These are phyloP conservation scores for Plasmopara halstedii DNA, from an alignment of 352 stramenopile species.

Conservation along the genomic window DNA sequence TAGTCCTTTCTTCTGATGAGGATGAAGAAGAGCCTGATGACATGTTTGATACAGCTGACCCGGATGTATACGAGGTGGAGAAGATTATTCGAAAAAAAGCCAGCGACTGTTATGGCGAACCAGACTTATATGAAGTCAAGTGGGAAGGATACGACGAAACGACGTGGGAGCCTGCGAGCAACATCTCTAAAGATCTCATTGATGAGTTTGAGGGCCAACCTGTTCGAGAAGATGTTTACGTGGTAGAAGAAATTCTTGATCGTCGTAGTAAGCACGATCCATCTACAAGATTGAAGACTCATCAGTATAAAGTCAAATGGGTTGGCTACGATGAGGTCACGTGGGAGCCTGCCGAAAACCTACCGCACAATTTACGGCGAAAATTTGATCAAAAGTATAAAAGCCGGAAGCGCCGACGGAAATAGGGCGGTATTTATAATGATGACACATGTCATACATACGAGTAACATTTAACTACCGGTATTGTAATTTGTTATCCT, in stretches of 20 bases:
- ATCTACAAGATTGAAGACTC: conserved; percentile 55
- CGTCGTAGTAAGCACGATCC: conserved; percentile 58
- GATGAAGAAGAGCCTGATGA: conserved; percentile 68
- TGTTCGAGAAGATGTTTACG: conserved; percentile 71
- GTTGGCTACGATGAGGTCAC: conserved; percentile 75
- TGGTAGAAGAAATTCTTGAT: conserved; percentile 65
- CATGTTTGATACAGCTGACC: conserved; percentile 70
- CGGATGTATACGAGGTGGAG: conserved; percentile 80
- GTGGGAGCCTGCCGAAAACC: conserved; percentile 69
- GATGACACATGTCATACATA: too few species aligned
- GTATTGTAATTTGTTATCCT: too few species aligned
- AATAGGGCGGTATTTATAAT: not conserved
- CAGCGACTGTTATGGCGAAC: conserved; percentile 36
- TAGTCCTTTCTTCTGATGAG: conserved; percentile 63
- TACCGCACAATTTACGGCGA: conserved; percentile 67
- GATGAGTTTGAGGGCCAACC: conserved; percentile 69
- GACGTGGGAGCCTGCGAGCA: conserved; percentile 67
- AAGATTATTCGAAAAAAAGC: conserved; percentile 53
- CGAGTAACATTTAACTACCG: too few species aligned
- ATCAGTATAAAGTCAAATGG: conserved; percentile 84
- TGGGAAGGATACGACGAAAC: conserved; percentile 77
- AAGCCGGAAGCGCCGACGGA: conserved; percentile 25
- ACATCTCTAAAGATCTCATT: conserved; percentile 75
- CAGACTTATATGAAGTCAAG: conserved; percentile 72
- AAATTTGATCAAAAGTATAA: conserved; percentile 78